Evolutionary conservation across 148 eudicot species (phyloP), one percentile per base, ranked within the genome.

Genomic region (Bassia scoparia): DNA sequence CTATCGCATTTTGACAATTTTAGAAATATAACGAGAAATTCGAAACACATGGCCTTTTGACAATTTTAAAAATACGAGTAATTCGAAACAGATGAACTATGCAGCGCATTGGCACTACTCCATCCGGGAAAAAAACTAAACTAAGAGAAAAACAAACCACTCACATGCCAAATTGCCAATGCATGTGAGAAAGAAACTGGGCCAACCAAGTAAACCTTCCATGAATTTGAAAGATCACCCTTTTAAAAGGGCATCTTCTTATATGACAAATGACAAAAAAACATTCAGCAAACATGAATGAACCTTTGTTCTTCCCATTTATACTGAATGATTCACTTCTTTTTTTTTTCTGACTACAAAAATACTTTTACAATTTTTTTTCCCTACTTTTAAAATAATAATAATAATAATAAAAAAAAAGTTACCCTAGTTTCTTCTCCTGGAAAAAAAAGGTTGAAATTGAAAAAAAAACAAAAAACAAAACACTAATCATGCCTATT

Each of bases 121-220:
- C 6, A 20, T 61, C 77, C 83, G 81, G 74, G 61, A 18, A 3
- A 49, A 49, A 18, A 49, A 15, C 20, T 15, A 18, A 49, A 49
- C 53, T 15, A 69, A 69, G 80, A n/a, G n/a, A 77, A 76, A 75
- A 81, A 30, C 16, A 78, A 61, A 38, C 21, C 30, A 52, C 65
- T 71, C 87, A 86, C 89, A 80, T 84, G 89, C 75, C n/a, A n/a
- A 80, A 70, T 73, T 74, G 41, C 75, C 54, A 50, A 80, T 61
- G 43, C 75, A 61, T 17, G 54, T 8, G 31, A 77, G 58, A 61
- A 34, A 61, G 12, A 61, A n/a, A n/a, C 53, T 64, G 38, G 29
- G n/a, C n/a, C n/a, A n/a, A n/a, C n/a, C n/a, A n/a, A n/a, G n/a
- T n/a, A n/a, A n/a, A n/a, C n/a, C n/a, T n/a, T n/a, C n/a, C n/a